These are phyloP conservation scores for Populus hybrid DNA, from an alignment of 441 rosid genomes.

Conservation along the genomic window DNA sequence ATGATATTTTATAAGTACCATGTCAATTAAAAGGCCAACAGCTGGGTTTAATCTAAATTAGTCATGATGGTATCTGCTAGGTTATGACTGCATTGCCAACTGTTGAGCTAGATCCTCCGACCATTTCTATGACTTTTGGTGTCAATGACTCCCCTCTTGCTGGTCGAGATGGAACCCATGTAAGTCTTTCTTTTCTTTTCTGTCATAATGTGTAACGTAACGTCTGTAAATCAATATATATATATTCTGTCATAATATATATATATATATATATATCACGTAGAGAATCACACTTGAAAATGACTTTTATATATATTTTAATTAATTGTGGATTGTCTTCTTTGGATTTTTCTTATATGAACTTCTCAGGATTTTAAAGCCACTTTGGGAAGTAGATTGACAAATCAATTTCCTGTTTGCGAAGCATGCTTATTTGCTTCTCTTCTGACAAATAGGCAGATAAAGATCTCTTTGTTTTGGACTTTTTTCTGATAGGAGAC, in stretches of 20 bases:
- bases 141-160: conserved; percentile 97
- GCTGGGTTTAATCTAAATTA: background rate
- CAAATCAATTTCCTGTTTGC: background rate
- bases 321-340: background rate
- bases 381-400: background rate
- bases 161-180: conserved; percentile 91
- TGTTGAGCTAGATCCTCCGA: conserved; percentile 90
- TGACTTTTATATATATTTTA: background rate
- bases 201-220: background rate
- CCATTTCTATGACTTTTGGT: conserved; percentile 97
- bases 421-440: background rate
- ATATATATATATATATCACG: too few species aligned
- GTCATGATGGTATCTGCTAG: conserved; percentile 32
- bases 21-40: background rate
- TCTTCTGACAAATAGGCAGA: background rate
- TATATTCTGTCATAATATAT: too few species aligned
- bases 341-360: background rate
- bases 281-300: background rate
- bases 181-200: conserved; percentile 38
- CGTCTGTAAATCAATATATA: background rate
- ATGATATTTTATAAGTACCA: background rate
- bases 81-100: conserved; percentile 78
- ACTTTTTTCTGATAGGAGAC: background rate
- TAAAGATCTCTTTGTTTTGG: background rate
- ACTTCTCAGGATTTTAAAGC: background rate